Evolutionary conservation across 495 filamentous ascomycete genomes (phyloP).

Genomic region (Acidiella bohemica): DNA sequence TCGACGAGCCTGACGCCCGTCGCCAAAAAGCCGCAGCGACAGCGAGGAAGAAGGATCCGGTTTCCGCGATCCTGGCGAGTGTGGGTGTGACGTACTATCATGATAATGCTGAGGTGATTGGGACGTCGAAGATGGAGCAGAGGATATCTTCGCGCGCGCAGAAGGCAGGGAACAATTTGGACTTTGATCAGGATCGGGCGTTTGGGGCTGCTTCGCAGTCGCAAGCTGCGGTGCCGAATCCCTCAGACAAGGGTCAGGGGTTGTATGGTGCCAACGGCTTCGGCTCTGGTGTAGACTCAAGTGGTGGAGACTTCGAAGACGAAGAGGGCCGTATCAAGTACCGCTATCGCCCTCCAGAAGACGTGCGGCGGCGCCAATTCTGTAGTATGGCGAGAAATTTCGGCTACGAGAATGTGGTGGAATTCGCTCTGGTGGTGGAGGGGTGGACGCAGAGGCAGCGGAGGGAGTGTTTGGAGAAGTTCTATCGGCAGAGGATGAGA

Average conservation of each 20-base stretch:
- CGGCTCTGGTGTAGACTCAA: constrained; percentile 7
- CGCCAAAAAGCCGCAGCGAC: constrained; percentile 11
- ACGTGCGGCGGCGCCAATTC: constrained; percentile 71
- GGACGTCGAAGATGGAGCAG: constrained; percentile 72
- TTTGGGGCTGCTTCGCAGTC: constrained; percentile 25
- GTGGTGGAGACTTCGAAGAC: constrained; percentile 12
- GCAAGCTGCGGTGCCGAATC: neutral
- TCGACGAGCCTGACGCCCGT: constrained; percentile 8
- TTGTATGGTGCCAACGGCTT: neutral
- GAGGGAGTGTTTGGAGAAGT: constrained; percentile 63
- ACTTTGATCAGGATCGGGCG: constrained; percentile 31
- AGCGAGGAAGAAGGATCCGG: constrained; percentile 43
- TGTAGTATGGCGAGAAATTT: constrained; percentile 74
- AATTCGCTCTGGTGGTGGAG: constrained; percentile 91
- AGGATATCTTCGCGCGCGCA: constrained; percentile 62
- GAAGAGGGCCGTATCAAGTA: constrained; percentile 35
- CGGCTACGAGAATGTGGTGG: constrained; percentile 60
- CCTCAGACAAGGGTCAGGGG: neutral
- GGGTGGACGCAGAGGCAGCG: constrained; percentile 81
- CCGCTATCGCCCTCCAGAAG: constrained; percentile 59
- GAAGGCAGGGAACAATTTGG: constrained; percentile 41
- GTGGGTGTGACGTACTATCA: constrained; percentile 94
- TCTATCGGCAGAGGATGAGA: constrained; percentile 50
- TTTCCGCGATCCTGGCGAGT: constrained; percentile 76
- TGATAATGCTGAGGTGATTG: constrained; percentile 91